Base-by-base conservation (phyloP, 495 filamentous ascomycete species). In the Neurospora sublineolata region DNA sequence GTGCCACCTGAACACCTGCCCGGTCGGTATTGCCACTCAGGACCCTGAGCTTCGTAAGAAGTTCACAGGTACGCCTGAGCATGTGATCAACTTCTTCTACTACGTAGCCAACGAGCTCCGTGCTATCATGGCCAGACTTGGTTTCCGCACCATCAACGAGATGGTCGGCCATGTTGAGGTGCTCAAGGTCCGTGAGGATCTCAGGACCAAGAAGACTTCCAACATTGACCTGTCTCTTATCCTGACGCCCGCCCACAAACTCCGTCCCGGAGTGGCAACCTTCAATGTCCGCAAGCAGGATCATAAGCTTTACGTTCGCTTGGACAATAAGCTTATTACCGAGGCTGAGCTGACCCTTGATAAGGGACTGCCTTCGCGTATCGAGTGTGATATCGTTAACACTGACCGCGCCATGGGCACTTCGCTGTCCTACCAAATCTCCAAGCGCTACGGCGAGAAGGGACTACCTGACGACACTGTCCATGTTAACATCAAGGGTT, bases 81-180 rank as follows among this genome's bases (percentile, higher is more conserved):
- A 99, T 78, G 95, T 97, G 64, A 99, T 99, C 82, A 99, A 99
- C 86, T 99, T 98, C 87, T 99, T 99, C 84, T 99, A 97, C 83
- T 99, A 99, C 76, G 87, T 99, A 67, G 90, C 96, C 73, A 99
- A 99, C 77, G 95, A 99, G 84, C 89, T 99, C 72, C 91, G 95
- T 73, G 94, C 95, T 20, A 97, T 99, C 82, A 98, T 99, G 95
- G 94, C 95, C 37, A 94, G 92, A 80, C 87, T 98, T 75, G 95
- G 95, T 70, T 91, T 97, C 86, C 89, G 95, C 67, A 97, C 92
- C 37, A 89, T 99, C 79, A 99, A 99, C 76, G 95, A 99, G 81
- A 98, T 98, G 95, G 92, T 99, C 76, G 95, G 95, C 27, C 94
- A 90, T 73, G 94, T 92, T 20, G 95, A 99, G 79, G 86, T 91